Evolutionary conservation across 2,329 filamentous ascomycete genomes (phyloP), one percentile per base, ranked within the genome.

Genomic region (Anisogramma anomala): DNA sequence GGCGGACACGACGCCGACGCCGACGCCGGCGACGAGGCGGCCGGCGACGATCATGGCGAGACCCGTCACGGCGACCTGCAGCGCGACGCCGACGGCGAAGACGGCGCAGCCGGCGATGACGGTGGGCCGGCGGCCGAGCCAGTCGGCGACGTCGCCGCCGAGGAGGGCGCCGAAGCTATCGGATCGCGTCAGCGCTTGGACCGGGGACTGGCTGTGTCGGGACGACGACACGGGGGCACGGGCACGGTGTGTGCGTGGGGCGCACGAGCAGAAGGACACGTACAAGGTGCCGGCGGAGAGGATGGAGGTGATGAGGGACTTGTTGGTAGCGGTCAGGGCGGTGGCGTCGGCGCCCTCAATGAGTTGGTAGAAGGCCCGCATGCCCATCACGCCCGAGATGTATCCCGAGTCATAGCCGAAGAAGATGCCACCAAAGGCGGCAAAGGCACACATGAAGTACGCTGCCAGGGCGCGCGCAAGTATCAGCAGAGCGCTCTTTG

Each of bases 1-100:
- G 48, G 78, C 74, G 3, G 75, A 79, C 45, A 79, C 76, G 56
- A 81, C 80, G 50, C 79, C 79, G 45, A 82, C 75, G 61, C 78
- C 79, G 38, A 74, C 58, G 49, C 78, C 79, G 15, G 77, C 72
- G 51, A 83, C 62, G 42, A 82, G 58, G 63, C 79, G 76, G 52
- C 78, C 78, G 48, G 74, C 68, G 9, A 78, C 74, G 43, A 82
- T 71, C 34, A 74, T 61, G 30, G 62, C 69, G 32, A 72, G 56
- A 43, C 66, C 65, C 30, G 58, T 61, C 48, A 72, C 69, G 33
- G 71, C 64, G 41, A 71, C 73, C 59, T 82, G 71, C 31, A 82
- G 63, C 43, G 74, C 56, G 41, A 76, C 72, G 58, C 74, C 74
- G 34, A 73, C 47, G 26, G 59, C 63, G 63, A 79, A 84, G 53